A percentile compares a stretch with the other conserved stretches of the same genome.
Evolutionary conservation across 2,329 filamentous ascomycete species (phyloP).

Genomic region (Arthrobotrys megalospora): DNA sequence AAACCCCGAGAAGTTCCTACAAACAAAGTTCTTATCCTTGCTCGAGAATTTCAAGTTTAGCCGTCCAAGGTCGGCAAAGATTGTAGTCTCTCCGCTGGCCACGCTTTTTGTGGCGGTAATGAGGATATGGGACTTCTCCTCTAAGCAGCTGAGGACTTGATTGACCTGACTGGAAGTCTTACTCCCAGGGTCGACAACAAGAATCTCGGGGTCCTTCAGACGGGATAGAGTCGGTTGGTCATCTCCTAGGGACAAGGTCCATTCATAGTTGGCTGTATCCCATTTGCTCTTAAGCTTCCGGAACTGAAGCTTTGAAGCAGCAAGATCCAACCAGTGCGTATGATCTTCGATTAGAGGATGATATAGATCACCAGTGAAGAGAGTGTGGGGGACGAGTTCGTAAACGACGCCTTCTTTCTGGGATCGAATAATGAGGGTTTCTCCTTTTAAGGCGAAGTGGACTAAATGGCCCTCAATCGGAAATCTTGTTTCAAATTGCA

Average conservation of each 20-base stretch:
- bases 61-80: conserved; percentile 70
- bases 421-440: conserved; percentile 67
- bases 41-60: conserved; percentile 71
- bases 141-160: conserved; percentile 67
- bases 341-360: conserved; percentile 67
- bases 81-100: neutral
- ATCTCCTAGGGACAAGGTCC: conserved; percentile 62
- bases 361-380: conserved; percentile 65
- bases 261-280: conserved; percentile 62
- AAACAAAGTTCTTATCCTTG: conserved; percentile 66
- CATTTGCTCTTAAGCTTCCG: conserved; percentile 61
- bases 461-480: conserved; percentile 59
- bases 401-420: conserved; percentile 54
- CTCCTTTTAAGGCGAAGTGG: conserved; percentile 62
- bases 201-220: conserved; percentile 62
- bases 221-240: conserved; percentile 64
- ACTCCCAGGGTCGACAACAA: conserved; percentile 67
- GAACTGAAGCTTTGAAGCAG: conserved; percentile 65
- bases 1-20: conserved; percentile 72
- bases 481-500: conserved; percentile 66
- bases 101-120: conserved; percentile 17
- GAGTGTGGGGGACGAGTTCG: conserved; percentile 66
- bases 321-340: conserved; percentile 70
- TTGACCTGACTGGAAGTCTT: conserved; percentile 65
- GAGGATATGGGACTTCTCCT: conserved; percentile 66